Evolutionary conservation across 106 monocot species (phyloP).

Genomic region (Dioscorea zingiberensis): DNA sequence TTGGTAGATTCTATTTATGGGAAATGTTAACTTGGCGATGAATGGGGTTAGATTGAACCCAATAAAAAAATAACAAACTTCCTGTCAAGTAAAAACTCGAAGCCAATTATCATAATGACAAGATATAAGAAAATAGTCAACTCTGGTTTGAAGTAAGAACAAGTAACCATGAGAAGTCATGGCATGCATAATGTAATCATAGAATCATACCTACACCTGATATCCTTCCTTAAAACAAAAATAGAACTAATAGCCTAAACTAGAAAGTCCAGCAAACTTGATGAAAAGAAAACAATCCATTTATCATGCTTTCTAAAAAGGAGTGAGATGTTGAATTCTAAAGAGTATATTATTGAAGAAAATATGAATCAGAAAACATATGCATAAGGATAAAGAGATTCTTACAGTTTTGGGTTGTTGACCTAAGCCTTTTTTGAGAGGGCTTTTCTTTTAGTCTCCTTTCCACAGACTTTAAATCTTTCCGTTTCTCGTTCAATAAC

Average conservation of each 20-base stretch:
- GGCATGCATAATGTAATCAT: neutral
- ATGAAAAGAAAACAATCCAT: neutral
- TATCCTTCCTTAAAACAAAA: no score
- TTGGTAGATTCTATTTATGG: no score
- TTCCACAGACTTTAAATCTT: slow-evolving; percentile 97
- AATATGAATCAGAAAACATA: neutral
- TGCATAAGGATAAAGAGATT: neutral
- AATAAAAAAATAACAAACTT: no score
- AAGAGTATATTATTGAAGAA: neutral
- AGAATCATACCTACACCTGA: neutral
- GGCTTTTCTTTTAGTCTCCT: slow-evolving; percentile 98
- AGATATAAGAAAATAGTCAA: neutral
- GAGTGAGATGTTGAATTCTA: neutral
- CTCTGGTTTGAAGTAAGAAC: slow-evolving; percentile 41
- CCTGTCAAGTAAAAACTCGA: no score
- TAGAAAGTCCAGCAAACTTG: neutral
- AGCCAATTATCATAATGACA: neutral
- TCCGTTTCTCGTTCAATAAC: slow-evolving; percentile 98
- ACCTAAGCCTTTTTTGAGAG: slow-evolving; percentile 94
- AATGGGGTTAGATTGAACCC: no score
- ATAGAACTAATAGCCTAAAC: no score
- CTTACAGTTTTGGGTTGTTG: slow-evolving; percentile 98
- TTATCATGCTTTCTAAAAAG: neutral
- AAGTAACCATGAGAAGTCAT: neutral
- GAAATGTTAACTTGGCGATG: no score